Evolutionary conservation across 305 asterid genomes (phyloP), one percentile per base, ranked within the genome.

Genomic region (Rubia peregrina): DNA sequence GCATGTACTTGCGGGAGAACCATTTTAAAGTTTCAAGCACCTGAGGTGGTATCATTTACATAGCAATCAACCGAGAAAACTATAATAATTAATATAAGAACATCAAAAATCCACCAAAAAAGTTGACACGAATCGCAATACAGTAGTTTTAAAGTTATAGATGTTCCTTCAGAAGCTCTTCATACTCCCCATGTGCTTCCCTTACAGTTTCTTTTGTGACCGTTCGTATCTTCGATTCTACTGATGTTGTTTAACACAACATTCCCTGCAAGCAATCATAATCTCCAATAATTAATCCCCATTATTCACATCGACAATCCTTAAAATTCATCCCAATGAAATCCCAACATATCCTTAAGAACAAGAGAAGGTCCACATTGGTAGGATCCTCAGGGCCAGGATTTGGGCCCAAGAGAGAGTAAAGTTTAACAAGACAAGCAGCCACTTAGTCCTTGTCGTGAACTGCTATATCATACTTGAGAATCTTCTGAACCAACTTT

Each of bases 41-140:
- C 41, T 88, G 93, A 74, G 99, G 99, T 26, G 8, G 96, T 94
- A 78, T 98, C 91, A 77, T 89, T 89, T 72, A 89, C 99, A 81
- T 94, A 9, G 99, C 84, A 53, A 26, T 26, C 30, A 26, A 26
- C 30, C 2, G 30, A 26, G 30, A 26, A 26, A 26, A 26, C 30
- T 26, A 26, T 26, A 1, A 26, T 26, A 26, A 26, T 26, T 2
- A 26, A 26, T 26, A 26, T 1, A 26, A 26, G 1, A 26, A n/a
- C n/a, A n/a, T n/a, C n/a, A n/a, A n/a, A n/a, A n/a, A n/a, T 26
- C 30, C 30, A 26, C 30, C 30, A 0, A 26, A 26, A 26, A 26
- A 26, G 30, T 26, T 26, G 30, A 26, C 30, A 26, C 30, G 30
- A 26, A 26, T 26, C 2, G 30, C 30, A 26, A 26, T 26, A 26